Evolutionary conservation across 345 rosid genomes (phyloP).

Genomic region (Arabidopsis suecica): DNA sequence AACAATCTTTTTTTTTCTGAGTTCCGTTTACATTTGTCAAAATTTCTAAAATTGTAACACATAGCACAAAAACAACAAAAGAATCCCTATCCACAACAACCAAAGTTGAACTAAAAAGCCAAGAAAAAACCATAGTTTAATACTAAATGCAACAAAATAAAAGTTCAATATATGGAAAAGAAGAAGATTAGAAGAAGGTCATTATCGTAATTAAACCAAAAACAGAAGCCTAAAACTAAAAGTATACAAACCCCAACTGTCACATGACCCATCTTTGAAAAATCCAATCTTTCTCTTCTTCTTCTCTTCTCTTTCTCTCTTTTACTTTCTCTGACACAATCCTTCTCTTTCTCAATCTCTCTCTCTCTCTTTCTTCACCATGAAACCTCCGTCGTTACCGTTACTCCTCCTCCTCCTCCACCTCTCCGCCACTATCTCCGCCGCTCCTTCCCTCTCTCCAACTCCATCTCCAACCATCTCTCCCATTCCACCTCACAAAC

Average conservation of each 20-base stretch:
- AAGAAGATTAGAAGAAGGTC: constrained; percentile 28
- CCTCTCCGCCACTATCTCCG: constrained; percentile 34
- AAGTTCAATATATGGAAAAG: not conserved
- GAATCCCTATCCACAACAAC: constrained; percentile 5
- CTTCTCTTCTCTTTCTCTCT: constrained; percentile 24
- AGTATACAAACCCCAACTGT: constrained; percentile 40
- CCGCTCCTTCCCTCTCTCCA: constrained; percentile 49
- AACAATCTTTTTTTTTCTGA: too few species aligned
- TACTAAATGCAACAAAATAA: constrained; percentile 12
- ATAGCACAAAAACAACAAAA: not conserved
- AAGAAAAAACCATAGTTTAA: not conserved
- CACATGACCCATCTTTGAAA: constrained; percentile 48
- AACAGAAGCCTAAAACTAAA: constrained; percentile 29
- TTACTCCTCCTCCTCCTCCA: constrained; percentile 43
- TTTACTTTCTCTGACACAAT: constrained; percentile 35
- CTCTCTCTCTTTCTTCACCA: constrained; percentile 46
- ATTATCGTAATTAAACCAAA: constrained; percentile 33
- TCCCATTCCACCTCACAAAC: constrained; percentile 33
- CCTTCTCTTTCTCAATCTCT: constrained; percentile 6
- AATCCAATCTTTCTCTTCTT: constrained; percentile 33
- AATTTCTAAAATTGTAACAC: not conserved
- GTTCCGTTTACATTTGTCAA: not conserved
- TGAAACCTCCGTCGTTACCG: constrained; percentile 51
- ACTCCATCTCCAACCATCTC: constrained; percentile 41
- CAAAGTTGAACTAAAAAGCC: not conserved